Evolutionary conservation across 2,329 filamentous ascomycete species (phyloP).

Genomic region (Phialophora macrospora): DNA sequence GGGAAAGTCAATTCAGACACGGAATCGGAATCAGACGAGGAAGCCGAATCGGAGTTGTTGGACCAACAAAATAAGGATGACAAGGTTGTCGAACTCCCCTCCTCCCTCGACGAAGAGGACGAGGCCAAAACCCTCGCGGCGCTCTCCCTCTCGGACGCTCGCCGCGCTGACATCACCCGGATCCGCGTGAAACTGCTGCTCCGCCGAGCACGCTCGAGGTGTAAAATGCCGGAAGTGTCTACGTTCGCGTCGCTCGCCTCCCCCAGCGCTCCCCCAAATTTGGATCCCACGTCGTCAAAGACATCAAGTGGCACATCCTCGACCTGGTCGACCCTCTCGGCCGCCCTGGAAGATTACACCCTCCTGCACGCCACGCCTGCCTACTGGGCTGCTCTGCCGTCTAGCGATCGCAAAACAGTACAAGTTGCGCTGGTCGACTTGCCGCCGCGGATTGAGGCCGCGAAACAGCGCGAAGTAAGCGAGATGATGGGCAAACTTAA

Average conservation of each 20-base stretch:
- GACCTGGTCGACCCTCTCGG: conserved; percentile 81
- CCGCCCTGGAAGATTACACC: conserved; percentile 81
- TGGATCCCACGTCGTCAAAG: background rate
- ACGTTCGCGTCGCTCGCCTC: background rate
- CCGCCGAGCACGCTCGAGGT: conserved; percentile 74
- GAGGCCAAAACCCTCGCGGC: conserved; percentile 49
- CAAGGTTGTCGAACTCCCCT: conserved; percentile 58
- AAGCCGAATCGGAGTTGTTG: conserved; percentile 15
- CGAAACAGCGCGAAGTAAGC: conserved; percentile 83
- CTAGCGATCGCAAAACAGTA: conserved; percentile 71
- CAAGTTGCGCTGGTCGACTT: conserved; percentile 68
- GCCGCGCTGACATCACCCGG: conserved; percentile 69
- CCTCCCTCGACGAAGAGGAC: conserved; percentile 48
- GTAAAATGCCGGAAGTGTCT: conserved; percentile 57
- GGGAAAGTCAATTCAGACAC: conserved; percentile 28
- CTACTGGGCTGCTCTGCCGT: conserved; percentile 60
- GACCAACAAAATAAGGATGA: conserved; percentile 40
- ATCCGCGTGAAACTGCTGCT: conserved; percentile 84
- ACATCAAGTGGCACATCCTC: conserved; percentile 3
- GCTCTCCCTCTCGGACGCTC: conserved; percentile 53
- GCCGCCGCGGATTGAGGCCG: conserved; percentile 71
- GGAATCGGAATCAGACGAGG: conserved; percentile 31
- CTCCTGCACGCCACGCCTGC: conserved; percentile 42
- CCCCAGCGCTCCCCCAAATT: background rate
- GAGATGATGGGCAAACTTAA: conserved; percentile 99